Percentiles rank a stretch among this genome's conserved stretches.
Conservation (phyloP, 768 basidiomycete species). For the Phanerochaete sordida region DNA sequence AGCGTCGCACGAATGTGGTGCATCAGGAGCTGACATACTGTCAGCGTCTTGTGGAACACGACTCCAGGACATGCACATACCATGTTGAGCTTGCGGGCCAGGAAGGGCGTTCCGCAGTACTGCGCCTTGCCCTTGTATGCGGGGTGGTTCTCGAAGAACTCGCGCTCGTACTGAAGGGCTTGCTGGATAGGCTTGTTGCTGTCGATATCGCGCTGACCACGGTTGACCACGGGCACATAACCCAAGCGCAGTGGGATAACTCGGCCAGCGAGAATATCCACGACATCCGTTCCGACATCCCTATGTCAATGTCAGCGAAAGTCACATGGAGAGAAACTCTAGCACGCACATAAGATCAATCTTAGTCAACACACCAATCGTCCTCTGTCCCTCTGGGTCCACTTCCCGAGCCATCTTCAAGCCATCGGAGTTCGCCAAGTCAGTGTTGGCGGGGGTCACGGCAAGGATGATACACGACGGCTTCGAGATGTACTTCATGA, state of each 20-base stretch:
- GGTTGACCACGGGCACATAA: slow-evolving; percentile 98
- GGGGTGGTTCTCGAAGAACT: slow-evolving; percentile 92
- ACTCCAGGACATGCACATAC: slow-evolving; percentile 37
- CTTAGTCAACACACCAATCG: slow-evolving; percentile 98
- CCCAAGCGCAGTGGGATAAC: slow-evolving; percentile 95
- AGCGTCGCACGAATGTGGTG: slow-evolving; percentile 96
- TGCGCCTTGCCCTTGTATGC: slow-evolving; percentile 93
- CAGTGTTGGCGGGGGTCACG: slow-evolving; percentile 92
- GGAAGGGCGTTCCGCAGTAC: slow-evolving; percentile 96
- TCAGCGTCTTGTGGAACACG: neutral
- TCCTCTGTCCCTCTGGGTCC: slow-evolving; percentile 94
- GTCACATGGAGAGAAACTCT: neutral
- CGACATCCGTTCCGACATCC: slow-evolving; percentile 97
- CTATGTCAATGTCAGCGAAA: slow-evolving; percentile 37
- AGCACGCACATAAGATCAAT: slow-evolving; percentile 89
- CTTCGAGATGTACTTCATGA: slow-evolving; percentile 91
- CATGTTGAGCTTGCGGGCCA: slow-evolving; percentile 93
- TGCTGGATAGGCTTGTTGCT: slow-evolving; percentile 75
- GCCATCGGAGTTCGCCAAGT: slow-evolving; percentile 98
- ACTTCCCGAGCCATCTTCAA: slow-evolving; percentile 94
- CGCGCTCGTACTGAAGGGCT: slow-evolving; percentile 86
- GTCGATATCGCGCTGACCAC: slow-evolving; percentile 97
- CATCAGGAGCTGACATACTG: slow-evolving; percentile 79
- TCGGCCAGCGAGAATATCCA: slow-evolving; percentile 96
- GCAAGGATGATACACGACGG: slow-evolving; percentile 95